Conservation (phyloP, 2,329 filamentous ascomycete species). For the Pseudocercospora macadamiae region DNA sequence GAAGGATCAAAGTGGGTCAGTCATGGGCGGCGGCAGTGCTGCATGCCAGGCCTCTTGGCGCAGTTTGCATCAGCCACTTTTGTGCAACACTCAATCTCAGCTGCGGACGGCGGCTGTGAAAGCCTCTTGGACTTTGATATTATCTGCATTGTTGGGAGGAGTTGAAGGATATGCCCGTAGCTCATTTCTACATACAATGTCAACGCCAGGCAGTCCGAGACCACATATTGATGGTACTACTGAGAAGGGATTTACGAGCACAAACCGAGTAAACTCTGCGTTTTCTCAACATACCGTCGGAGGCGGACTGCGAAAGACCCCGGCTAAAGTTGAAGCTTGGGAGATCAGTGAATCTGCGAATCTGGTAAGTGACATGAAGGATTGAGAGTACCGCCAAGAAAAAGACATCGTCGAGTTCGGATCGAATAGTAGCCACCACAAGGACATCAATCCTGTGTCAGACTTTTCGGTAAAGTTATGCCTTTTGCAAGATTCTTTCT, state of each 20-base stretch:
- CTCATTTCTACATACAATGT: not conserved
- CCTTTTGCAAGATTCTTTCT: no score
- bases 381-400: no score
- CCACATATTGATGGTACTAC: not conserved
- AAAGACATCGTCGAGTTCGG: no score
- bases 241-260: not conserved
- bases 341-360: not conserved
- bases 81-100: slow-evolving; percentile 5
- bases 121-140: not conserved
- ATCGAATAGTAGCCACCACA: no score
- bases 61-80: slow-evolving; percentile 4
- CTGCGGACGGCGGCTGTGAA: slow-evolving; percentile 9
- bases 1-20: not conserved
- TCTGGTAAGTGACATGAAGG: not conserved
- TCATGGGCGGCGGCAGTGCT: slow-evolving; percentile 9
- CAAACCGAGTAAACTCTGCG: slow-evolving; percentile 4
- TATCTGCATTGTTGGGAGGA: not conserved
- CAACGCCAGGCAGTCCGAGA: not conserved
- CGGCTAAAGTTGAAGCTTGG: slow-evolving; percentile 10
- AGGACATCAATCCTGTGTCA: no score
- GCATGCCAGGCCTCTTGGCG: slow-evolving; percentile 9
- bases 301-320: not conserved
- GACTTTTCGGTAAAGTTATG: no score
- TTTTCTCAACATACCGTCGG: slow-evolving; percentile 10
- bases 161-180: not conserved